Base-by-base conservation (phyloP, 2,329 filamentous ascomycete species). In the Penicillium fuscoglaucum region DNA sequence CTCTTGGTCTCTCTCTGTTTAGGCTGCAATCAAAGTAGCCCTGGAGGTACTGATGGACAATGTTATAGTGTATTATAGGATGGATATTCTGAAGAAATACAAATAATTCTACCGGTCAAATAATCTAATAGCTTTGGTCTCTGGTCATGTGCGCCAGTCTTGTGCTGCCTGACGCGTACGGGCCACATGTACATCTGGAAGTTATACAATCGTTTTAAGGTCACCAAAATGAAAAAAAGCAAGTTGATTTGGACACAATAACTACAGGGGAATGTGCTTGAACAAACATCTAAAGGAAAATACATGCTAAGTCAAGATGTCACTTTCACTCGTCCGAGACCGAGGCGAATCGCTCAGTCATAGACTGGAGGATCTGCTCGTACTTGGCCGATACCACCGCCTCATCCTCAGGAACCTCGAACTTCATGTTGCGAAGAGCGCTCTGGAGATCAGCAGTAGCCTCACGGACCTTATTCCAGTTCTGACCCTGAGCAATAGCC, bases 331-430 rank as follows among this genome's bases (percentile, higher is more conserved):
- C 93, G 78, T 99, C 95, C 75, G 91, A 86, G 60, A 99, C 93
- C 40, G 92, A 88, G 50, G 95, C 95, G 80, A 99, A 99, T 82
- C 96, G 96, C 81, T 99, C 95, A 68, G 90, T 88, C 92, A 99
- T 93, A 70, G 87, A 83, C 80, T 96, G 91, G 69, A 95, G 84
- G 69, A 98, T 87, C 68, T 87, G 87, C 83, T 98, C 95, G 77
- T 98, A 99, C 90, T 93, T 97, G 85, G 93, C 93, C 69, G 80
- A 83, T 63, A 99, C 84, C 59, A 77, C 83, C 60, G 95, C 89
- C 80, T 97, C 82, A 58, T 99, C 90, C 52, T 84, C 85, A 6
- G 95, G 95, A 63, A 96, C 75, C 84, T 99, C 95, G 71, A 99
- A 99, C 83, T 99, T 99, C 85, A 99, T 92, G 75, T 86, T 90